These are phyloP conservation scores for Saccharomycopsis capsularis DNA, from an alignment of 805 yeast genomes.

Conservation along the genomic window DNA sequence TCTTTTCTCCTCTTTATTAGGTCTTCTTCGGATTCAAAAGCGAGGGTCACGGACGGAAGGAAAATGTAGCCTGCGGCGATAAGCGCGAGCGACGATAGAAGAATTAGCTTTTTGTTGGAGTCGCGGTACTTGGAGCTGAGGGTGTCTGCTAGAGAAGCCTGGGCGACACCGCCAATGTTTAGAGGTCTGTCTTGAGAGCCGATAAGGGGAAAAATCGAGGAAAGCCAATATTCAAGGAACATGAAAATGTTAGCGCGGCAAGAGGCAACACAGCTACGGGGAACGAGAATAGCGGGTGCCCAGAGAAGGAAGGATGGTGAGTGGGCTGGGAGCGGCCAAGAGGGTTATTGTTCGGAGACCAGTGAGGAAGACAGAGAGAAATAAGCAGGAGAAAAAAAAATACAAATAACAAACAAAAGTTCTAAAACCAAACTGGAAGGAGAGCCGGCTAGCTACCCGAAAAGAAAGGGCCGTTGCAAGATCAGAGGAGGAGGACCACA, in stretches of 20 bases:
- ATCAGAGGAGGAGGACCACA: no score
- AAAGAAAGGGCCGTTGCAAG: no score
- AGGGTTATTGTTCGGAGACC: no score
- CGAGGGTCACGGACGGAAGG: neutral
- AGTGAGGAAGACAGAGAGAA: no score
- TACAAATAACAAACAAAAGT: no score
- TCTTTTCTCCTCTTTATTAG: neutral
- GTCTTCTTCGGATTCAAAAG: conserved; percentile 3
- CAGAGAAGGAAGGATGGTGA: neutral
- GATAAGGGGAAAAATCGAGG: no score
- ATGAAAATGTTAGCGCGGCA: no score
- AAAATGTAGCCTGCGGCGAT: neutral
- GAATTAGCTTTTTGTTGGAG: neutral
- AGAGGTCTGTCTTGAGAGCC: neutral
- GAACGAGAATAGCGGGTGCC: neutral
- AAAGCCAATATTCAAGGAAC: no score
- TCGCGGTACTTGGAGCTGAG: neutral
- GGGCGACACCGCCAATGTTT: neutral
- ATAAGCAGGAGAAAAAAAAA: no score
- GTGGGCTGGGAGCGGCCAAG: neutral
- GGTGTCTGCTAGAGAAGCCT: neutral
- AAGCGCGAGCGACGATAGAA: neutral
- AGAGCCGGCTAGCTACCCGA: no score
- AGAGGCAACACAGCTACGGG: neutral
- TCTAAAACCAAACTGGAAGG: no score